Evolutionary conservation across 2,329 filamentous ascomycete genomes (phyloP).

Genomic region (Lecanosticta acicola): DNA sequence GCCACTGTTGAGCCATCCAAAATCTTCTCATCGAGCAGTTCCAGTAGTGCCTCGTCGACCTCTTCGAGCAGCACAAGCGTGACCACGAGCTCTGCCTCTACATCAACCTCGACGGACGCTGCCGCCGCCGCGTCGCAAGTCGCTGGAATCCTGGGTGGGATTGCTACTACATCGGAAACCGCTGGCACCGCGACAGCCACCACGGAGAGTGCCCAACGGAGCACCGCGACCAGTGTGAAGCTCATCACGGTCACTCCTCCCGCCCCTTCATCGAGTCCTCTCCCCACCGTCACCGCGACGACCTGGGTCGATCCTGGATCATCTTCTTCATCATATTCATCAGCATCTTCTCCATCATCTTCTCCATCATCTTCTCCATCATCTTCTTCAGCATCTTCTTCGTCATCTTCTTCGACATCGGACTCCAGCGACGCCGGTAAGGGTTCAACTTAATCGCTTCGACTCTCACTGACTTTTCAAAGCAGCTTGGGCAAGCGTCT

Average conservation of each 20-base stretch:
- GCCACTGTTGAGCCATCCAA: too few relatives aligned
- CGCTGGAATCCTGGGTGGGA: slow-evolving; percentile 14
- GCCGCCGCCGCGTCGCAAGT: slow-evolving; percentile 17
- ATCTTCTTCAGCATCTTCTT: too few relatives aligned
- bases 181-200: slow-evolving; percentile 8
- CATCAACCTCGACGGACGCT: slow-evolving; percentile 9
- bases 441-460: too few relatives aligned
- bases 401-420: neutral
- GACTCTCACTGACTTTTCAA: too few relatives aligned
- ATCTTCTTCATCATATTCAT: too few relatives aligned
- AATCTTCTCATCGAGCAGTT: slow-evolving; percentile 1
- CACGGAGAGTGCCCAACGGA: slow-evolving; percentile 11
- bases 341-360: too few relatives aligned
- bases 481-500: neutral
- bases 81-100: slow-evolving; percentile 4
- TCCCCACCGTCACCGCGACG: slow-evolving; percentile 7
- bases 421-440: neutral
- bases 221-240: slow-evolving; percentile 19
- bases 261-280: slow-evolving; percentile 8
- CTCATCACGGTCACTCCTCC: slow-evolving; percentile 18
- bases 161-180: slow-evolving; percentile 5
- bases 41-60: slow-evolving; percentile 6
- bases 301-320: slow-evolving; percentile 8
- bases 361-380: too few relatives aligned
- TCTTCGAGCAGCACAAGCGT: slow-evolving; percentile 6